Evolutionary conservation across 371 early-diverging fungal genomes (phyloP), one percentile per base, ranked within the genome.

Genomic region (Mortierella sp.): DNA sequence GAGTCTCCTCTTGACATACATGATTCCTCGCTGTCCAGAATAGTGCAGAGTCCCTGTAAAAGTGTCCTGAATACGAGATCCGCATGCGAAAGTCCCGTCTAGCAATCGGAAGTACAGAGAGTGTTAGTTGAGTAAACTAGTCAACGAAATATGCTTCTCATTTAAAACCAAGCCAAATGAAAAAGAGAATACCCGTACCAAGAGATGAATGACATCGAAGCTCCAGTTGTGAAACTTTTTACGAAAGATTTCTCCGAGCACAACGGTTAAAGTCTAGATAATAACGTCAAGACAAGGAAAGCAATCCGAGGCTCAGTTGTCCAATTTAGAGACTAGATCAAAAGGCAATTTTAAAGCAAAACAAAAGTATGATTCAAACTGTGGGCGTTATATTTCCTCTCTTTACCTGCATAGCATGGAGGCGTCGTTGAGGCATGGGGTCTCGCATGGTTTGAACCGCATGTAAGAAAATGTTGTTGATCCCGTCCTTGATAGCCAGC

Each of bases 191-290:
- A 2, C 19, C 10, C 80, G 0, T 82, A 86, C 86, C 60, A 92
- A 71, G 1, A 92, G 79, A 44, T 90, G 89, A 48, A 92, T 90
- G 47, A 92, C 90, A 79, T 92, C 88, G 65, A 88, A 88, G 58
- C 88, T 91, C 73, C 91, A 91, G 77, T 91, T 90, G 65, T 84
- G 83, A 14, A 92, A 89, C 38, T 91, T 87, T 72, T 92, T 92
- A 13, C 87, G 82, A 74, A 89, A 92, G 21, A 92, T 82, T 63
- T 84, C 88, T n/a, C 90, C 89, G 38, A 91, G 75, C 3, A 92
- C 74, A n/a, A 88, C 83, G 1, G 91, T 83, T 44, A 92, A 50
- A 0, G 92, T 74, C 68, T 87, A 50, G 75, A 72, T 50, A 38
- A 75, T 8, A 57, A 11, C 14, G 14, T n/a, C 26, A 24, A 38